Evolutionary conservation across 352 stramenopile genomes (phyloP).

Genomic region (Phytophthora fragariae): DNA sequence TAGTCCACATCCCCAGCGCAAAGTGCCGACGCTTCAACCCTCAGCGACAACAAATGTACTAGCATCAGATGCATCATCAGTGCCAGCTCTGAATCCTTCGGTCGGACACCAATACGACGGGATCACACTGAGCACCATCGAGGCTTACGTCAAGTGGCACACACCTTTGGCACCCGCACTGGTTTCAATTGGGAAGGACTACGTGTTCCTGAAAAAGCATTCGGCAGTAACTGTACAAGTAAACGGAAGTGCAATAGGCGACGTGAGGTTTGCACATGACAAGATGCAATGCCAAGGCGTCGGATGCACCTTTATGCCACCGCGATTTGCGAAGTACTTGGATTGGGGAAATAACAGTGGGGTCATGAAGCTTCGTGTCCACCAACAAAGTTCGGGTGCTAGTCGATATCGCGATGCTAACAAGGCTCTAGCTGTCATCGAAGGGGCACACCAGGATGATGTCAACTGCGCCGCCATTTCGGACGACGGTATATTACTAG

Average conservation of each 20-base stretch:
- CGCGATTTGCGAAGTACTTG: slow-evolving; percentile 78
- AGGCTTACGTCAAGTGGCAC: slow-evolving; percentile 83
- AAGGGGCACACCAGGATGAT: slow-evolving; percentile 62
- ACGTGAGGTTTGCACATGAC: slow-evolving; percentile 66
- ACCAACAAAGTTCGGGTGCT: slow-evolving; percentile 40
- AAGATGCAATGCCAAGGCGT: slow-evolving; percentile 64
- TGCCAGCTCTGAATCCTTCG: slow-evolving; percentile 17
- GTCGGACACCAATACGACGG: slow-evolving; percentile 60
- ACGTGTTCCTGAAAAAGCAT: slow-evolving; percentile 75
- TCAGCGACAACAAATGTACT: background rate
- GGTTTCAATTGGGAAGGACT: slow-evolving; percentile 81
- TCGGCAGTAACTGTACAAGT: slow-evolving; percentile 37
- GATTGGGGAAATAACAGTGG: slow-evolving; percentile 65
- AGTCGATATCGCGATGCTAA: slow-evolving; percentile 66
- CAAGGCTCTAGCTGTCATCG: slow-evolving; percentile 73
- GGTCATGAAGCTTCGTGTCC: slow-evolving; percentile 69
- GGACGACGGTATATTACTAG: slow-evolving; percentile 63
- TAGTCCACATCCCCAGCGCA: slow-evolving; percentile 67
- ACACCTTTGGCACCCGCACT: slow-evolving; percentile 69
- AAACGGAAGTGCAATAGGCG: slow-evolving; percentile 54
- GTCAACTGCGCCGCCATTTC: slow-evolving; percentile 71
- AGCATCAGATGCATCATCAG: background rate
- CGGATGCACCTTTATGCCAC: slow-evolving; percentile 66
- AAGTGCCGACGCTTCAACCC: slow-evolving; percentile 49
- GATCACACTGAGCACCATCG: slow-evolving; percentile 66